Evolutionary conservation across 2,329 filamentous ascomycete species (phyloP).

Genomic region (Monosporascus sp.): DNA sequence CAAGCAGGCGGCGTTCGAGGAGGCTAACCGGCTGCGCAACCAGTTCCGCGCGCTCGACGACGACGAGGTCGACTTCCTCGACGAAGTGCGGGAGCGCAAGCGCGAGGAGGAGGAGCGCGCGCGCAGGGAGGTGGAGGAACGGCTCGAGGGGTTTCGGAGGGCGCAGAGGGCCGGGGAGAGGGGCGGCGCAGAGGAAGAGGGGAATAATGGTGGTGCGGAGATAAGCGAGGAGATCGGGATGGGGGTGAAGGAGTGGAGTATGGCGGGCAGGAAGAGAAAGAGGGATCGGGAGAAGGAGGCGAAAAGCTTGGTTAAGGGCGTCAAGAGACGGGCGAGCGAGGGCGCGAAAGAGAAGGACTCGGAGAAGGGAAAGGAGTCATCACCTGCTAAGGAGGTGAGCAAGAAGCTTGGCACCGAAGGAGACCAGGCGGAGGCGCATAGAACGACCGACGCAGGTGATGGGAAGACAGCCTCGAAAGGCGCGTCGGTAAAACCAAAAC

Average conservation of each 20-base stretch:
- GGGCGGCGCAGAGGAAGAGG: conserved; percentile 5
- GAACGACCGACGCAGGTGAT: neutral
- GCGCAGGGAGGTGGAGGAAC: conserved; percentile 50
- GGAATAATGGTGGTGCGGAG: conserved; percentile 8
- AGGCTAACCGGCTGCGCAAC: conserved; percentile 64
- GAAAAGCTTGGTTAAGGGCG: conserved; percentile 19
- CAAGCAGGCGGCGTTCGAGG: conserved; percentile 78
- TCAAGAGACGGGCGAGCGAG: conserved; percentile 32
- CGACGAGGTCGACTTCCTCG: conserved; percentile 72
- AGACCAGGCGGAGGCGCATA: neutral
- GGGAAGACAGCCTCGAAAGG: neutral
- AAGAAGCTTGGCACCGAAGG: neutral
- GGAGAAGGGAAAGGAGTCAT: conserved; percentile 17
- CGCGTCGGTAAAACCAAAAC: conserved; percentile 18
- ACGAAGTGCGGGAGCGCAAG: conserved; percentile 47
- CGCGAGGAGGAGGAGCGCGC: conserved; percentile 49
- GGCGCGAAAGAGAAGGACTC: conserved; percentile 32
- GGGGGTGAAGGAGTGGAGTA: conserved; percentile 28
- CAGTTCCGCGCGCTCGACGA: conserved; percentile 75
- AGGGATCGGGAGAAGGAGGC: conserved; percentile 29
- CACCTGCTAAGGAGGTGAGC: too few species aligned
- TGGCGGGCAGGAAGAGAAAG: conserved; percentile 32
- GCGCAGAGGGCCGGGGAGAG: conserved; percentile 32
- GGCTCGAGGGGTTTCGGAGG: conserved; percentile 50
- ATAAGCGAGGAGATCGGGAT: conserved; percentile 16